Base-by-base conservation (phyloP, 1,139 yeast species). In the Suhomyces bolitotheri region DNA sequence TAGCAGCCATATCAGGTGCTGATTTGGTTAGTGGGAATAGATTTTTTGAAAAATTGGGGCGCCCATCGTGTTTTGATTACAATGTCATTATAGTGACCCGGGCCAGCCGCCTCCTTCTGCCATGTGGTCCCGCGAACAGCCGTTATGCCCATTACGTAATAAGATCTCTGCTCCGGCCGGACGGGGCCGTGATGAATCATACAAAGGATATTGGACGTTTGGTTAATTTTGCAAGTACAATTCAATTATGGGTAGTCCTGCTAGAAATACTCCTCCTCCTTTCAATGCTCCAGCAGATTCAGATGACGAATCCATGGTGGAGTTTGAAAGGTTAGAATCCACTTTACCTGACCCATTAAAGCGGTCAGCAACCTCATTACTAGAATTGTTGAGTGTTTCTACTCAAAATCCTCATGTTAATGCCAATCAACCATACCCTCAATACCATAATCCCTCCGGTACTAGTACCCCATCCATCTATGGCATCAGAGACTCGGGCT, bases 281-380 rank as follows among this genome's bases (percentile, higher is more conserved):
- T 15, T 14, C 31, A 46, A 36, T 22, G 27, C 20, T 14, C 16
- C 30, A 13, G 22, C 29, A 10, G 57, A 53, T 16, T 54, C 58
- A 16, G 62, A 56, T 29, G 50, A 51, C 24, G 64, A 58, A 34
- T 56, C 58, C 3, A 33, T 53, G 12, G 31, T 44, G 11, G 76
- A 71, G 49, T 69, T 71, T 44, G 76, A 70, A 49, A 53, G 71
- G 32, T 58, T 71, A 43, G 76, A 71, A 45, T 64, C 70, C 5
- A 66, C 72, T 0, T 58, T 71, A 31, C 76, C 76, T n/a, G 70
- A 62, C 23, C 54, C 67, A 2, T 61, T 71, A 32, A 63, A 65
- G 38, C 51, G 68, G 32, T 64, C 72, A 0, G 70, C 75, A 3
- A 57, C 71, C 25, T 66, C 73, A 7, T 57, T 71, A 27, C 49